A percentile compares a stretch with the other conserved stretches of the same genome.
Conservation (phyloP, 805 yeast species). For the Cyberlindnera suaveolens region DNA sequence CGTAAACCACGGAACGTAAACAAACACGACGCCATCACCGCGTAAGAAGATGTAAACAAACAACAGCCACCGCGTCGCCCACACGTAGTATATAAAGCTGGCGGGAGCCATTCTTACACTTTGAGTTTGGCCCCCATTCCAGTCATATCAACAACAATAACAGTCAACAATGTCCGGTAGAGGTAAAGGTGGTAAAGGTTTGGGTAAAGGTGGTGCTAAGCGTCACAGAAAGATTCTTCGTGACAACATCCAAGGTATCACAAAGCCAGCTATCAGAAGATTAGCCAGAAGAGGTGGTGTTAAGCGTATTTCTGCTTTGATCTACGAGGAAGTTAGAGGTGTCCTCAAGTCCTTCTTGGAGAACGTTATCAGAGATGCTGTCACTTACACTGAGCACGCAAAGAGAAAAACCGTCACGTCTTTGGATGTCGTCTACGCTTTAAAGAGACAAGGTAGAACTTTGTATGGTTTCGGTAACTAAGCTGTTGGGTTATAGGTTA, state of each 20-base stretch:
- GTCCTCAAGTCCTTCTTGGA: constrained; percentile 94
- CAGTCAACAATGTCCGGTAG: constrained; percentile 83
- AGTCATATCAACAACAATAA: constrained; percentile 12
- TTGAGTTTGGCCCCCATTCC: too few species aligned
- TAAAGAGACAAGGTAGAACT: constrained; percentile 99
- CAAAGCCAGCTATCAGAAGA: constrained; percentile 99
- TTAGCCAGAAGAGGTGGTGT: constrained; percentile 99
- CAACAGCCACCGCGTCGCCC: too few species aligned
- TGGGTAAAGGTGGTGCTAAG: constrained; percentile 99
- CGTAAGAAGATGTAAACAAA: too few species aligned
- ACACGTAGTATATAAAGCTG: too few species aligned
- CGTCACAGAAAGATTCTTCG: constrained; percentile 99
- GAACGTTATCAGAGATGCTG: constrained; percentile 98
- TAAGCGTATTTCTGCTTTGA: constrained; percentile 98
- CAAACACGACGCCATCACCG: background rate
- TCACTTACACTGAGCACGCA: constrained; percentile 99
- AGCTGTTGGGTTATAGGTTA: constrained; percentile 23
- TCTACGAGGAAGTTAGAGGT: constrained; percentile 98
- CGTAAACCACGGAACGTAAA: constrained; percentile 1
- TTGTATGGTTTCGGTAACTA: constrained; percentile 99
- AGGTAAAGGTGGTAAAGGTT: constrained; percentile 99
- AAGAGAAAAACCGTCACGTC: constrained; percentile 99
- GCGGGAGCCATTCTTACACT: too few species aligned
- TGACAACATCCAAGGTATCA: constrained; percentile 99
- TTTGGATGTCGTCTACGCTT: constrained; percentile 96